Conservation (phyloP, 1,284 basidiomycete species). For the Bondarzewia mesenterica region DNA sequence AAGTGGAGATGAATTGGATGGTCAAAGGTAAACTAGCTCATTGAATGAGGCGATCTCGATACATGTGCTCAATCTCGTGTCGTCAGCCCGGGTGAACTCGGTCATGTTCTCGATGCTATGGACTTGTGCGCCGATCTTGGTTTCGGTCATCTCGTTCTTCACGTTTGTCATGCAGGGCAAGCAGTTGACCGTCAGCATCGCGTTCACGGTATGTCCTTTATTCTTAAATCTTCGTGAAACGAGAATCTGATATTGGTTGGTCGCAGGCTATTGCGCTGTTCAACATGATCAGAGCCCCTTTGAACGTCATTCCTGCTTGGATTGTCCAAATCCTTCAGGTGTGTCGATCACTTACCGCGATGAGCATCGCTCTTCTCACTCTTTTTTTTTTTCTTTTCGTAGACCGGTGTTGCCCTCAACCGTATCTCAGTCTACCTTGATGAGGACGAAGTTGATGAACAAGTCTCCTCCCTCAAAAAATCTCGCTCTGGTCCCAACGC, state of each 20-base stretch:
- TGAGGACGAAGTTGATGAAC: slow-evolving; percentile 63
- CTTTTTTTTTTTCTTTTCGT: slow-evolving; percentile 12
- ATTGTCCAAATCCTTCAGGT: slow-evolving; percentile 57
- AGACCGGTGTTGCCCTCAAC: slow-evolving; percentile 71
- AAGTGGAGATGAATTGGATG: slow-evolving; percentile 63
- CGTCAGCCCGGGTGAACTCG: slow-evolving; percentile 61
- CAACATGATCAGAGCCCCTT: slow-evolving; percentile 61
- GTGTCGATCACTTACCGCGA: background rate
- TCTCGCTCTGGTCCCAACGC: slow-evolving; percentile 17
- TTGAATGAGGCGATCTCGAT: too few species aligned
- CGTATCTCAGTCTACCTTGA: slow-evolving; percentile 76
- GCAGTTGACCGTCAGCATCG: slow-evolving; percentile 54
- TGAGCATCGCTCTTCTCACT: slow-evolving; percentile 9
- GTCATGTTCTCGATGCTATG: slow-evolving; percentile 58
- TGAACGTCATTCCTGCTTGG: slow-evolving; percentile 65
- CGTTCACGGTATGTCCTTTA: slow-evolving; percentile 53
- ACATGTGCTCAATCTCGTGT: too few species aligned
- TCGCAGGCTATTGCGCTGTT: slow-evolving; percentile 61
- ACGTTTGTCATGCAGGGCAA: slow-evolving; percentile 57
- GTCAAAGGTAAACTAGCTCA: slow-evolving; percentile 40
- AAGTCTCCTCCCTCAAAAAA: slow-evolving; percentile 29
- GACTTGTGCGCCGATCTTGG: slow-evolving; percentile 57
- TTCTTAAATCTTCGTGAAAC: slow-evolving; percentile 4
- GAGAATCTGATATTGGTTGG: slow-evolving; percentile 2
- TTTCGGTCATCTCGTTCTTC: slow-evolving; percentile 64